Evolutionary conservation across 2,329 filamentous ascomycete species (phyloP), one percentile per base, ranked within the genome.

Genomic region (Ceratocystiopsis brevicomis): DNA sequence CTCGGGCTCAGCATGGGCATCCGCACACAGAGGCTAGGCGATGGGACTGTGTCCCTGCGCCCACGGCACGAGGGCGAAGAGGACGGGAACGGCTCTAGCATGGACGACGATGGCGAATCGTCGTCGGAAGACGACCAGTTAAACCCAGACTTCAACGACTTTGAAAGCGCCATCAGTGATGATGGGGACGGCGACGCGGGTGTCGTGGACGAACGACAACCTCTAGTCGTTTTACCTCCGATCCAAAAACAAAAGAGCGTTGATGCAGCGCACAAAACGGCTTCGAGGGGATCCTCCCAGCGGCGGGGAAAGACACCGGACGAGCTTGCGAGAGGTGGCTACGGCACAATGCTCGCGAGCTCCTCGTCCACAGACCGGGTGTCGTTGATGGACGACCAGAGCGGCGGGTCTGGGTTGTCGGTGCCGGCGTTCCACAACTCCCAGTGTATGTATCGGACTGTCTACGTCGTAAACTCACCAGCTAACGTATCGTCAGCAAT

Each of bases 1-100:
- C 59, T 81, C 40, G 77, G 77, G 3, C 67, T 82, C 18, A 81
- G 66, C 50, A 66, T 84, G 48, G 78, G 79, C 2, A 87, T 88
- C 60, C 77, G 78, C 49, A 86, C 82, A 3, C 80, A 86, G 49
- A 74, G 76, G 44, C 61, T 92, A 2, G 68, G 75, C 10, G 68
- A 73, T 45, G 70, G 74, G 19, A 68, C 80, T 15, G 18, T 33
- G 2, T 17, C 34, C 19, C 19, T 21, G 19, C 19, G 6, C 19
- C 19, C 19, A 15, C 40, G 6, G 11, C 38, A 2, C 40, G 16
- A 15, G 6, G 33, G 48, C 34, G 52, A 54, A n/a, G 50, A 51
- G 37, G 52, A 53, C 17, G 52, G 53, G 16, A 51, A 51, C 46
- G 51, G 48, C 16, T 53, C 50, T 32, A 52, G 55, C 17, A 51